phyloP scores from a whole-genome alignment of 2,329 filamentous ascomycete genomes.

The Rutstroemia sp. region DNA sequence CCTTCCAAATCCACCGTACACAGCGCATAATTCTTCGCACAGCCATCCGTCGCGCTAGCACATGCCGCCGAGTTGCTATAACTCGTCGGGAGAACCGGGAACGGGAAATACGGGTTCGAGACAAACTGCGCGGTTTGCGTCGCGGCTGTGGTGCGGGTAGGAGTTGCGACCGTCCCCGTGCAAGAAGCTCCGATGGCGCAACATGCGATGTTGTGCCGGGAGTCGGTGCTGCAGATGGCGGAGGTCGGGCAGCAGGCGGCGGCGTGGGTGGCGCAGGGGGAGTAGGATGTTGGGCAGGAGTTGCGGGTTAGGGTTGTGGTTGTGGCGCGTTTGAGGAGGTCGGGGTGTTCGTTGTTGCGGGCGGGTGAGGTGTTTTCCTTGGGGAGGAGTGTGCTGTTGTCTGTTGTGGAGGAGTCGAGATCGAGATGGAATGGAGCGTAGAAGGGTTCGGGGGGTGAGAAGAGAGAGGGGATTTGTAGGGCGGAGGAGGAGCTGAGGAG shows the following conservation, averaged over 20 bases:
- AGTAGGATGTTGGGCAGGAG: constrained; percentile 21
- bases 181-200: constrained; percentile 29
- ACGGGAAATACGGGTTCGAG: constrained; percentile 50
- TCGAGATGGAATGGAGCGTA: constrained; percentile 15
- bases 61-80: constrained; percentile 46
- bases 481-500: constrained; percentile 14
- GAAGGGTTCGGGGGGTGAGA: constrained; percentile 22
- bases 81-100: constrained; percentile 47
- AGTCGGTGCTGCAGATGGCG: constrained; percentile 26
- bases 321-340: constrained; percentile 25
- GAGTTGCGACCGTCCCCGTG: constrained; percentile 24
- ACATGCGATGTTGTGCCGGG: constrained; percentile 26
- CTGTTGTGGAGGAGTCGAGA: constrained; percentile 12
- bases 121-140: constrained; percentile 41
- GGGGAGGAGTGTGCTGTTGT: constrained; percentile 13
- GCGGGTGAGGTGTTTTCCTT: constrained; percentile 5
- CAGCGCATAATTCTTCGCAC: constrained; percentile 45
- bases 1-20: constrained; percentile 44
- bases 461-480: constrained; percentile 22
- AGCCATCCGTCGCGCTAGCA: constrained; percentile 42
- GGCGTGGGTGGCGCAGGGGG: constrained; percentile 19
- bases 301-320: constrained; percentile 27
- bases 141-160: constrained; percentile 8
- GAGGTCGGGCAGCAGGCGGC: constrained; percentile 28
- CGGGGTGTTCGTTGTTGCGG: constrained; percentile 4